A percentile compares a stretch with the other conserved stretches of the same genome.
Evolutionary conservation across 2,329 filamentous ascomycete genomes (phyloP).

Genomic region (Bipolaris gigantea): DNA sequence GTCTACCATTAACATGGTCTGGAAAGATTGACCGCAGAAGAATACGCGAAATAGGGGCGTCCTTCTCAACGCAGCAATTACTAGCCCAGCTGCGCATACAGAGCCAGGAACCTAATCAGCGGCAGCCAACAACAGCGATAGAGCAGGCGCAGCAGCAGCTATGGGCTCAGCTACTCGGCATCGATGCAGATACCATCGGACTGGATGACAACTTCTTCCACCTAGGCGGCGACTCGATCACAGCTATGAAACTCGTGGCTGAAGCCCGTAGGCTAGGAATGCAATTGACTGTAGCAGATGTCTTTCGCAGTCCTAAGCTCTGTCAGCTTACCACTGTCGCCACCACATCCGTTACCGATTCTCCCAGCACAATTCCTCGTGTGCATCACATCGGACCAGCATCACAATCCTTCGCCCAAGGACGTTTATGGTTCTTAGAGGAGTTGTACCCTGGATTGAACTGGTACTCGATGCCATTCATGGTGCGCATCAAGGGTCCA

Average conservation of each 20-base stretch:
- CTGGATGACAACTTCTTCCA: slow-evolving; percentile 16
- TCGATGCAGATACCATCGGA: slow-evolving; percentile 6
- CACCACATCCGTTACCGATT: neutral
- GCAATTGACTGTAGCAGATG: neutral
- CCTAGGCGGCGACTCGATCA: slow-evolving; percentile 15
- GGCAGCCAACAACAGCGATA: neutral
- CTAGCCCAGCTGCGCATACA: neutral
- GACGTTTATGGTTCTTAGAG: slow-evolving; percentile 4
- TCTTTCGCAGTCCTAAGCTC: neutral
- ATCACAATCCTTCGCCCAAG: slow-evolving; percentile 1
- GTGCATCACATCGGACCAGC: neutral
- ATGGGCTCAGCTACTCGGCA: slow-evolving; percentile 7
- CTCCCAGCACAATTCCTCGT: neutral
- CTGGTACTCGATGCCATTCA: slow-evolving; percentile 1
- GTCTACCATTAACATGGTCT: slow-evolving; percentile 50
- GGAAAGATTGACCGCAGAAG: slow-evolving; percentile 44
- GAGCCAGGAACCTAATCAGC: neutral
- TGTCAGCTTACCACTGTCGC: neutral
- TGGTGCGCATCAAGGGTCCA: neutral
- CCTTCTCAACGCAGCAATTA: neutral
- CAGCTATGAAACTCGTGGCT: slow-evolving; percentile 13
- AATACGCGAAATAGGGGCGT: slow-evolving; percentile 20
- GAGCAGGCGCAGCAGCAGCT: neutral
- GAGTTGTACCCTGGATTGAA: neutral
- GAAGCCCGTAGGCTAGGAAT: slow-evolving; percentile 2